These are phyloP conservation scores for Cyanidiococcus yangmingshanensis DNA, from an alignment of 23 red algal species.

Conservation along the genomic window DNA sequence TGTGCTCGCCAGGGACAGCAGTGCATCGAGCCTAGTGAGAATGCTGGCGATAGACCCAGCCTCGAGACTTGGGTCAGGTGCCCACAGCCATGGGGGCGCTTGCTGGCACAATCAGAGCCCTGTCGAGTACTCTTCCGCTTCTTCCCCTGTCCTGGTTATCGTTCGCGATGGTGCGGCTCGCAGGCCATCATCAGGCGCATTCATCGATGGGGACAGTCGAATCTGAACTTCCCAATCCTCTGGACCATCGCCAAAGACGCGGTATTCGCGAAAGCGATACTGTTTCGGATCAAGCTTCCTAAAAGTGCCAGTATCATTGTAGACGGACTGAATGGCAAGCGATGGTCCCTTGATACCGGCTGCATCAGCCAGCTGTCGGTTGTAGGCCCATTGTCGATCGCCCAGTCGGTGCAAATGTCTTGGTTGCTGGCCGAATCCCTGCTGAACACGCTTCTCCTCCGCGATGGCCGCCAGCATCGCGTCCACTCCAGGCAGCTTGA, in stretches of 20 bases:
- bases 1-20: too few relatives aligned
- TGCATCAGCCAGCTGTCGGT: slow-evolving; percentile 26
- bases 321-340: slow-evolving; percentile 15
- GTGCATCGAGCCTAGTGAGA: too few relatives aligned
- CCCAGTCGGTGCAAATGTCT: slow-evolving; percentile 26
- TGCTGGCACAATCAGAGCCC: too few relatives aligned
- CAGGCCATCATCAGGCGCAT: too few relatives aligned
- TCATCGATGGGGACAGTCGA: too few relatives aligned
- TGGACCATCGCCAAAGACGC: slow-evolving; percentile 26
- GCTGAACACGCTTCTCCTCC: background rate
- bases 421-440: background rate
- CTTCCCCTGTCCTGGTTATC: too few relatives aligned
- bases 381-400: slow-evolving; percentile 31
- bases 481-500: background rate
- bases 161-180: too few relatives aligned
- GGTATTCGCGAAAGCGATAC: slow-evolving; percentile 23
- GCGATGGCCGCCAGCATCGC: background rate
- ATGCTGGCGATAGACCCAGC: too few relatives aligned
- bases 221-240: slow-evolving; percentile 30
- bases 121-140: too few relatives aligned
- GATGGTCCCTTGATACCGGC: background rate
- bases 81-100: too few relatives aligned
- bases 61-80: too few relatives aligned
- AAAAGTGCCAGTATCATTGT: slow-evolving; percentile 13
- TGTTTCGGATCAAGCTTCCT: slow-evolving; percentile 17